Evolutionary conservation across 2,329 filamentous ascomycete species (phyloP), one percentile per base, ranked within the genome.

Genomic region (Chaetoscypha palmicola): DNA sequence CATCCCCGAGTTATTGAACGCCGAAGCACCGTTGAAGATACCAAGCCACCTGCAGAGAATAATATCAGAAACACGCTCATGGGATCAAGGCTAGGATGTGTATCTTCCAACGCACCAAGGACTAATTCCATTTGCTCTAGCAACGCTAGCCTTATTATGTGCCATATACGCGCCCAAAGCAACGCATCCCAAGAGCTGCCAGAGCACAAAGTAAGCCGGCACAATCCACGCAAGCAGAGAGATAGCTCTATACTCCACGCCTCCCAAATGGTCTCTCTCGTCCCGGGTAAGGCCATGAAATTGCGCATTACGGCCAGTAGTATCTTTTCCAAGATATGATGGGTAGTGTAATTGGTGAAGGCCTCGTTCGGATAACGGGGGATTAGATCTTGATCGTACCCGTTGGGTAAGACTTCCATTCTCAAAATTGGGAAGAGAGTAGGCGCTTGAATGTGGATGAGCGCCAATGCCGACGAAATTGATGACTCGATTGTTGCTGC

Each of bases 1-100:
- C 78, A 86, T 82, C 31, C 81, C 80, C n/a, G 73, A 79, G 52
- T 84, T 85, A 62, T 83, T 83, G 62, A 85, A 86, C 0, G 80
- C 81, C 14, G 77, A 82, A 3, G 78, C 72, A 2, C 76, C 77
- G 48, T 82, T 79, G 64, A 85, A 86, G 34, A 78, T 72, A 31
- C 81, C 81, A 2, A 78, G 67, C 80, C 81, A 85, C 57, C 56
- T 59, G 35, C 21, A 11, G 9, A 19, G 14, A 26, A n/a, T 21
- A 7, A 30, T 10, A 17, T 11, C 10, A 37, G n/a, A n/a, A n/a
- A n/a, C n/a, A n/a, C n/a, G n/a, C n/a, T n/a, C n/a, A n/a, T n/a
- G n/a, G n/a, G n/a, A n/a, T n/a, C n/a, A 23, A 24, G 7, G 14
- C 1, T 4, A 22, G 38, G 9, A 31, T 34, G 8, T 4, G 3